Evolutionary conservation across 805 yeast genomes (phyloP), one percentile per base, ranked within the genome.

Genomic region (Lipomyces yamadae): DNA sequence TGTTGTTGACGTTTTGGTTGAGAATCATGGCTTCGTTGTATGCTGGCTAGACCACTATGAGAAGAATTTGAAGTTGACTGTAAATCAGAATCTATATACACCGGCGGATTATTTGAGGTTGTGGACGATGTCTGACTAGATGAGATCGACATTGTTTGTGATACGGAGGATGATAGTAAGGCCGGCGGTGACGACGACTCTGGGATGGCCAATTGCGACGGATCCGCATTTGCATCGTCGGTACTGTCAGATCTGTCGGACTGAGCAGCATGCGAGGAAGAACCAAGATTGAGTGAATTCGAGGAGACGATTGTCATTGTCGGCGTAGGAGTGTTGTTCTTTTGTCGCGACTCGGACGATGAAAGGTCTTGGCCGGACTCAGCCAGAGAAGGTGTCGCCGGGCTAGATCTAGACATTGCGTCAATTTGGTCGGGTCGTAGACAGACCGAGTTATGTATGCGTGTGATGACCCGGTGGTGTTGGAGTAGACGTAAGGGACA

Each of bases 91-190:
- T 42, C 48, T 15, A n/a, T 15, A 15, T 1, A 42, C 6, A 24
- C 48, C 8, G 48, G 24, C 24, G 48, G 48, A 7, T 42, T 18
- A 42, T 42, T 42, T 42, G 55, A 29, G 55, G 35, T 29, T 34
- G 32, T 52, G 55, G 55, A 52, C 34, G 55, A 52, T 6, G 55
- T 11, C 24, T 52, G 55, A 6, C 55, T 52, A 11, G 55, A 52
- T 52, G 55, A 29, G 55, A 52, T 42, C 48, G 48, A 52, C 29
- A 34, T 52, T 15, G 55, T 13, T 29, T 29, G 34, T 7, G 55
- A 29, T 29, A 10, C 34, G 6, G 55, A 52, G 55, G 55, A 52
- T 32, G 55, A 29, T 32, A 32, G 13, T 29, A 32, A 34, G 1
- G 55, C 8, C 32, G 32, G 55, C 29, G 55, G 32, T 33, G 34